Conservation (phyloP, 2,329 filamentous ascomycete species). For the Keithomyces neogunnii region DNA sequence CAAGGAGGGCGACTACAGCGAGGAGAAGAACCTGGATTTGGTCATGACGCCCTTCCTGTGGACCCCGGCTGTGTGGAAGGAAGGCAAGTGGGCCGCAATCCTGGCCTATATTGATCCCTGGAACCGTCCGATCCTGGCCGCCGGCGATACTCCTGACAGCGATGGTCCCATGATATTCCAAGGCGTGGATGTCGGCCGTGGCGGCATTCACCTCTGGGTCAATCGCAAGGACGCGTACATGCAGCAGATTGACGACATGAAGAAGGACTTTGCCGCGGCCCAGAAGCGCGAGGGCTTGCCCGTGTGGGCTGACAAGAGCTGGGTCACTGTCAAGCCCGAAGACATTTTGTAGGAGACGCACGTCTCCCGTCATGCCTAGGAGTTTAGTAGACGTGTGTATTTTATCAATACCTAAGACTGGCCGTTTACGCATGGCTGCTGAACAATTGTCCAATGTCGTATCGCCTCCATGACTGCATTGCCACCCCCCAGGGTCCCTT, state of each 20-base stretch:
- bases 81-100: slow-evolving; percentile 35
- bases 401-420: no score
- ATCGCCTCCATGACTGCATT: no score
- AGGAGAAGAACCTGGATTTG: slow-evolving; percentile 28
- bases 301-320: slow-evolving; percentile 36
- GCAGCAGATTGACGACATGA: slow-evolving; percentile 28
- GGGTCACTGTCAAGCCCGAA: slow-evolving; percentile 31
- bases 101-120: slow-evolving; percentile 33
- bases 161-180: slow-evolving; percentile 37
- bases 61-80: slow-evolving; percentile 34
- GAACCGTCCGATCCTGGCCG: slow-evolving; percentile 32
- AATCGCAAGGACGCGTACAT: slow-evolving; percentile 27
- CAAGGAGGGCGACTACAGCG: slow-evolving; percentile 24
- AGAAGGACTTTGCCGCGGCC: slow-evolving; percentile 21
- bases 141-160: slow-evolving; percentile 33
- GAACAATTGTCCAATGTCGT: no score
- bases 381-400: no score
- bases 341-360: slow-evolving; percentile 23
- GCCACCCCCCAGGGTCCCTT: no score
- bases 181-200: slow-evolving; percentile 31
- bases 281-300: slow-evolving; percentile 26
- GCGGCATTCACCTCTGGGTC: slow-evolving; percentile 33
- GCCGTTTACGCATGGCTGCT: no score
- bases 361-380: no score
- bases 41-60: slow-evolving; percentile 32